Base-by-base conservation (phyloP, 106 monocot genomes). In the Phalaenopsis equestris region DNA sequence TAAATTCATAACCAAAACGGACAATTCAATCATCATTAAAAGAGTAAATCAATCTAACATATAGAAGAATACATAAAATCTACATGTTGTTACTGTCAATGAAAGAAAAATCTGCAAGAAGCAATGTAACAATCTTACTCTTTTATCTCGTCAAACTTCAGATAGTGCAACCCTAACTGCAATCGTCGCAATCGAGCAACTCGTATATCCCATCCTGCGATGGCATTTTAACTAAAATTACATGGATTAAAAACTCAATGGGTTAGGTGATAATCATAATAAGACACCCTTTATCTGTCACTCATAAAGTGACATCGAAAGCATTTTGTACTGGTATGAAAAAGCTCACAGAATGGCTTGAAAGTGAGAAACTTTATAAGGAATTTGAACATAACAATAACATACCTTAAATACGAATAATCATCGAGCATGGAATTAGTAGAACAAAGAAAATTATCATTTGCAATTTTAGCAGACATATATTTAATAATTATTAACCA, bases 201-300 rank as follows among this genome's bases (percentile, higher is more conserved):
- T 89, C 83, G 91, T 75, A 92, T 70, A 79, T 87, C 85, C 92
- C 94, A 94, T 80, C 94, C 98, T 94, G 85, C 80, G 84, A 87
- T 55, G 64, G 75, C 49, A 84, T 79, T 81, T 23, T 39, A n/a
- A 75, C 11, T 1, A 67, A 42, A 39, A 61, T 41, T 36, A 78
- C 19, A 41, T 36, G 18, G 5, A 9, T 70, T 12, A 70, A 70
- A 39, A 70, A 12, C 12, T 41, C 38, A 39, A 39, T 70, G 15
- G 9, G 39, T 3, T 57, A 12, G 77, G 56, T 77, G 56, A 74
- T 42, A 47, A 67, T 70, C 70, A 39, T 70, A 70, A 70, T 70
- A 39, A 39, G 14, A 70, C 39, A 15, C 15, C 21, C 61, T 21
- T n/a, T 21, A 21, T 0, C 19, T 61, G 61, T 8, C 8, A 61